phyloP scores from a whole-genome alignment of 2,329 filamentous ascomycete genomes.

The Aspergillus sergii region DNA sequence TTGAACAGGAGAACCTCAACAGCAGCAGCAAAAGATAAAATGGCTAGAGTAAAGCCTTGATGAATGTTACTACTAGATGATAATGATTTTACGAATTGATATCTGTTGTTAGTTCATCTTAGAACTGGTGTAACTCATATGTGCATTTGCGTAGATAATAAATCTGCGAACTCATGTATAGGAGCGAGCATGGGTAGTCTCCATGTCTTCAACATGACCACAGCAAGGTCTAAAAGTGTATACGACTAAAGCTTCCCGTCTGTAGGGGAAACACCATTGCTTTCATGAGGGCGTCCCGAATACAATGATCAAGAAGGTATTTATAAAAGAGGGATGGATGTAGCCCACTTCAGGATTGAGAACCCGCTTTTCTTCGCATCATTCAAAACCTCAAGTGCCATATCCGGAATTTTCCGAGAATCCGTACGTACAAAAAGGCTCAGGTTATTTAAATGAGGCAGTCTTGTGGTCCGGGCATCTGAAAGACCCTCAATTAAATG shows the following conservation, averaged over 20 bases:
- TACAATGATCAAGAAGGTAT: neutral
- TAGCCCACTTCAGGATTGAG: neutral
- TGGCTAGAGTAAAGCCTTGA: neutral
- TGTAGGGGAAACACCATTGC: neutral
- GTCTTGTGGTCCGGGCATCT: slow-evolving; percentile 3
- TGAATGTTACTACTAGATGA: slow-evolving; percentile 7
- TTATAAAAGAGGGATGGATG: slow-evolving; percentile 3
- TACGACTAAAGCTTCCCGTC: neutral
- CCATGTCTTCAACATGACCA: too few species aligned
- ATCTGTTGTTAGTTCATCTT: neutral
- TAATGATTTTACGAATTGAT: slow-evolving; percentile 7
- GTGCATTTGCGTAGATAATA: too few species aligned
- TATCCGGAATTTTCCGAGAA: neutral
- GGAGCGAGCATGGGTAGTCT: too few species aligned
- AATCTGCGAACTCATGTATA: too few species aligned
- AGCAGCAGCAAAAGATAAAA: neutral
- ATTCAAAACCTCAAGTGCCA: slow-evolving; percentile 5
- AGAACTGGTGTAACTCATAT: too few species aligned
- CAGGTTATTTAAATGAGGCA: neutral
- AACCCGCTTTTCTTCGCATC: slow-evolving; percentile 10
- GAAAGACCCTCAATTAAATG: slow-evolving; percentile 8
- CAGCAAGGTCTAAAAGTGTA: neutral
- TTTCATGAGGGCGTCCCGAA: neutral
- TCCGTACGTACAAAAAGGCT: neutral
- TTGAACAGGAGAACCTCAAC: neutral